Percentiles rank a stretch among this genome's conserved stretches.
phyloP scores from a whole-genome alignment of 441 rosid species.

The Adansonia madagascariensis region DNA sequence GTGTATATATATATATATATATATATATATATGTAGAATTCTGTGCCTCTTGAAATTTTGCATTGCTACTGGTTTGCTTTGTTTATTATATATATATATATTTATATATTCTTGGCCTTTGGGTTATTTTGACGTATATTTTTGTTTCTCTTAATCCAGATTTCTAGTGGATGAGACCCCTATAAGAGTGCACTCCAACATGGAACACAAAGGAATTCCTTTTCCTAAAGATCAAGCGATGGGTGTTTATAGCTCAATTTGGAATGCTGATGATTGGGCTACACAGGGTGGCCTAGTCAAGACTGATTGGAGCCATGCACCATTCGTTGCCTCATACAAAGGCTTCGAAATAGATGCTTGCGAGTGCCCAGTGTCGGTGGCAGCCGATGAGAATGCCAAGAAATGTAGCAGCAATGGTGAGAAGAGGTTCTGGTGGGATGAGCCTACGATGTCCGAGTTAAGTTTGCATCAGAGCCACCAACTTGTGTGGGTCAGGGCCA shows the following conservation, averaged over 20 bases:
- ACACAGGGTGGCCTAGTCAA: slow-evolving; percentile 92
- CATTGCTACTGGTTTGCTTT: not conserved
- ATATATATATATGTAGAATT: not conserved
- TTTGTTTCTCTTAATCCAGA: slow-evolving; percentile 37
- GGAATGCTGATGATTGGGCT: slow-evolving; percentile 99
- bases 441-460: slow-evolving; percentile 71
- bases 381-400: slow-evolving; percentile 51
- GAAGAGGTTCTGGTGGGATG: slow-evolving; percentile 89
- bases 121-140: not conserved
- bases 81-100: too few species aligned
- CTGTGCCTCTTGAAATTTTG: not conserved
- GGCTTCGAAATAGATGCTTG: slow-evolving; percentile 81
- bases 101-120: not conserved
- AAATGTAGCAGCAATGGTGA: slow-evolving; percentile 60
- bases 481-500: slow-evolving; percentile 84
- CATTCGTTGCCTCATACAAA: slow-evolving; percentile 84
- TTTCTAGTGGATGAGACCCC: slow-evolving; percentile 90
- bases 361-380: slow-evolving; percentile 52
- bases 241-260: slow-evolving; percentile 96
- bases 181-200: slow-evolving; percentile 71
- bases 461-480: slow-evolving; percentile 89
- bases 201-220: slow-evolving; percentile 87
- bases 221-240: slow-evolving; percentile 90
- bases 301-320: slow-evolving; percentile 95
- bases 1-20: not conserved